Conservation (phyloP, 2,329 filamentous ascomycete genomes). For the Claviceps citrina region DNA sequence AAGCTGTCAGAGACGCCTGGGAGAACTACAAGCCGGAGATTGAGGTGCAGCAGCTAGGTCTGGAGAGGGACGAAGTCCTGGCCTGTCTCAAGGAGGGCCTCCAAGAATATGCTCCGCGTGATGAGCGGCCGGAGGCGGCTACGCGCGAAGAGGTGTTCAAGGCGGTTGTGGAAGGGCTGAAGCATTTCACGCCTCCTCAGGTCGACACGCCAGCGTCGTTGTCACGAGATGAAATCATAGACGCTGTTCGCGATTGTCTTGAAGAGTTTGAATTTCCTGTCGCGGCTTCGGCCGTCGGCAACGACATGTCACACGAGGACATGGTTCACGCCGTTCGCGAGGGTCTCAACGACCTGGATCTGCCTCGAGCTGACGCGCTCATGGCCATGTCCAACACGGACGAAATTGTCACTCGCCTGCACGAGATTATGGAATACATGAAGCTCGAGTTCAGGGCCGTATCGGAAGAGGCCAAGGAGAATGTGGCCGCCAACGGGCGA, state of each 20-base stretch:
- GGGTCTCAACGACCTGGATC: slow-evolving; percentile 37
- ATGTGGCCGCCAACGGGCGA: slow-evolving; percentile 59
- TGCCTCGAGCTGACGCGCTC: slow-evolving; percentile 25
- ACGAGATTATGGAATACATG: slow-evolving; percentile 50
- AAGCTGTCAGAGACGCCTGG: slow-evolving; percentile 79
- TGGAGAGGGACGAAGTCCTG: slow-evolving; percentile 81
- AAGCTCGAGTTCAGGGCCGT: slow-evolving; percentile 43
- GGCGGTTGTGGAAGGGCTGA: slow-evolving; percentile 72
- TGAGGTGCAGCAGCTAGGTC: slow-evolving; percentile 73
- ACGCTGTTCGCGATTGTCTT: slow-evolving; percentile 71
- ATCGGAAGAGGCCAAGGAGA: slow-evolving; percentile 56
- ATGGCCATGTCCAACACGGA: slow-evolving; percentile 29
- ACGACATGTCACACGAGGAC: slow-evolving; percentile 43
- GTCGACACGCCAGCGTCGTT: slow-evolving; percentile 54
- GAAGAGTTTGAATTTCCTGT: slow-evolving; percentile 69
- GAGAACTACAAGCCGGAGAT: slow-evolving; percentile 91
- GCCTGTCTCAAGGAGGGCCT: slow-evolving; percentile 76
- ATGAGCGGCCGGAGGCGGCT: slow-evolving; percentile 41
- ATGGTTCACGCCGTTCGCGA: slow-evolving; percentile 49
- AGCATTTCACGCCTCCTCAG: slow-evolving; percentile 61
- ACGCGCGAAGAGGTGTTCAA: slow-evolving; percentile 74
- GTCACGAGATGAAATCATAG: slow-evolving; percentile 69
- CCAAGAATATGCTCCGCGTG: slow-evolving; percentile 49
- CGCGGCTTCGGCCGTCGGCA: slow-evolving; percentile 37
- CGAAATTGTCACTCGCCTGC: slow-evolving; percentile 39